Conservation (phyloP, 2,329 filamentous ascomycete genomes). For the Graphiopsis chlorocephala region DNA sequence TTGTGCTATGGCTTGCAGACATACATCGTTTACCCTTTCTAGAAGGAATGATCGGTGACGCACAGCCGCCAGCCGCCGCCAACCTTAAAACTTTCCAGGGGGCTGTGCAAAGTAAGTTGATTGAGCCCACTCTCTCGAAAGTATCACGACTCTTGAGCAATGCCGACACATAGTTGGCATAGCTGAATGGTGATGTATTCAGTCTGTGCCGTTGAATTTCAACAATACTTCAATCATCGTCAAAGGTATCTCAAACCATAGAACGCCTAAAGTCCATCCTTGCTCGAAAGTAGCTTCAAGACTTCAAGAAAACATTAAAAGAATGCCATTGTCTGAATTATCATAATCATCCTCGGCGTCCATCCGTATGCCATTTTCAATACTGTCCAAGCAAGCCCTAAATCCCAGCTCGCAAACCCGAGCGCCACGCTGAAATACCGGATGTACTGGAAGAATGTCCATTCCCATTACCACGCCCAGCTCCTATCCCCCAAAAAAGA, state of each 20-base stretch:
- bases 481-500: background rate
- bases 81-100: background rate
- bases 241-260: background rate
- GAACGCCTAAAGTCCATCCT: background rate
- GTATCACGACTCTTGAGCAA: too few species aligned
- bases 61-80: background rate
- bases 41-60: slow-evolving; percentile 9
- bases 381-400: background rate
- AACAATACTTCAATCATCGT: too few species aligned
- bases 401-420: background rate
- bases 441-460: background rate
- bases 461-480: background rate
- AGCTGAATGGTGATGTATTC: too few species aligned
- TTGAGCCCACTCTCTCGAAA: too few species aligned
- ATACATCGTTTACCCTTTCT: background rate
- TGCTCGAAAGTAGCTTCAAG: background rate
- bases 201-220: too few species aligned
- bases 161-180: too few species aligned
- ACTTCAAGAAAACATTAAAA: background rate
- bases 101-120: background rate
- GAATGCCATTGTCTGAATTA: background rate
- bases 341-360: background rate
- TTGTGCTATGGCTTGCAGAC: background rate
- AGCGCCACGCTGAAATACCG: background rate
- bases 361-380: background rate